Evolutionary conservation across 371 early-diverging fungal species (phyloP), one percentile per base, ranked within the genome.

Genomic region (Rhizopus sp.): DNA sequence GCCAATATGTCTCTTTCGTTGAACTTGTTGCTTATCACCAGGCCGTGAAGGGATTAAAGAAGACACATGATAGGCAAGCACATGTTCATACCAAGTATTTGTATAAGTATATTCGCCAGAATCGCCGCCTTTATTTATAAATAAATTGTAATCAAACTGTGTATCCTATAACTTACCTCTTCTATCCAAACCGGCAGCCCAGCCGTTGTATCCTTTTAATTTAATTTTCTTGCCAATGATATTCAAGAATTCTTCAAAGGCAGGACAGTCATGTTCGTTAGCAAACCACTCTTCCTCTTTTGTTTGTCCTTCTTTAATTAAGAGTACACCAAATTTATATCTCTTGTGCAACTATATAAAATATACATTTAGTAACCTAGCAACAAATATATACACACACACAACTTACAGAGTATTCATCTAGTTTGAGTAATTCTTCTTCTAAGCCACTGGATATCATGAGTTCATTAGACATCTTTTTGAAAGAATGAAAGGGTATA

Each of bases 1-100:
- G 44, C 94, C 94, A 44, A 94, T 90, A 68, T 93, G 93, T 17
- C 92, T 75, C 63, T 94, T 94, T 45, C 89, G 74, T 60, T 92
- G 92, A 39, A 93, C 79, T 60, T 93, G 92, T 60, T 93, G 93
- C 40, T 78, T 78, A 63, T 93, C 93, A 10, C 80, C 81, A 10
- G 71, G 76, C 50, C 78, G 83, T 59, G 74, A 84, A 9, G 95
- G 95, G n/a, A 94, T 78, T 40, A 91, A 60, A 0, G 93, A 84
- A 3, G 93, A 82, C 7, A 93, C 90, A 68, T 94, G 95, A 71
- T 89, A 94, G 75, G 92, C 91, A 53, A 94, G 76, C 56, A 83
- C 84, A 64, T 89, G 89, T 13, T 85, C 90, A 68, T 81, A 85
- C 82, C 92, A 91, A 66, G 76, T 84, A 9, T 88, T 86, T 60